Base-by-base conservation (phyloP, 140 eudicot species). In the Anethum foeniculum region DNA sequence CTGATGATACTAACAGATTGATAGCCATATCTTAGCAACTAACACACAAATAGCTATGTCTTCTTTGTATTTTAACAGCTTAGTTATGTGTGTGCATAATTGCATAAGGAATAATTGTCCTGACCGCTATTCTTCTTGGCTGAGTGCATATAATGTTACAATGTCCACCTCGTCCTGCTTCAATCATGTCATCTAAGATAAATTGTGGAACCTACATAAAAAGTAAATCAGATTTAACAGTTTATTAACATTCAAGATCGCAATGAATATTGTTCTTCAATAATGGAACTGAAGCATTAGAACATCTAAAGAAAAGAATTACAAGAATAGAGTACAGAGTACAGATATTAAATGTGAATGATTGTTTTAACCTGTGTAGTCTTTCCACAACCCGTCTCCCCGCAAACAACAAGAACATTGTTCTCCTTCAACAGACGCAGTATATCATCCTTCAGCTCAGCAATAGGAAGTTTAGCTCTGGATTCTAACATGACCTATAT, bases 301-400 rank as follows among this genome's bases (percentile, higher is more conserved):
- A 41, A 7, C 52, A n/a, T 75, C 74, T 62, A 39, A 44, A 9
- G 67, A 75, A 56, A 41, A 56, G 51, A 41, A 21, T 23, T 64
- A 64, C 27, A 62, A 58, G 67, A 19, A 77, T 34, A 25, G 48
- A 65, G 65, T 28, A 32, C 68, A 46, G 43, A 78, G 34, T 28
- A 46, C 51, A 25, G 49, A 36, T 18, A 32, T 38, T 56, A 73
- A 86, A 32, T 76, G 32, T 32, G 65, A 27, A 78, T 64, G 38
- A 75, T 68, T 36, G 77, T 49, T 80, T 39, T 32, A 69, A 92
- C 99, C 99, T 95, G 99, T 68, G 99, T 95, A 62, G 99, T 95
- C 91, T 95, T 95, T 58, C 99, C 99, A 77, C 96, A 95, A 54
- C 99, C 99, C 68, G 99, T 95, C 84, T 95, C 99, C 65, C 99